Conservation (phyloP, 495 filamentous ascomycete species). For the Tuber umbilicatum region DNA sequence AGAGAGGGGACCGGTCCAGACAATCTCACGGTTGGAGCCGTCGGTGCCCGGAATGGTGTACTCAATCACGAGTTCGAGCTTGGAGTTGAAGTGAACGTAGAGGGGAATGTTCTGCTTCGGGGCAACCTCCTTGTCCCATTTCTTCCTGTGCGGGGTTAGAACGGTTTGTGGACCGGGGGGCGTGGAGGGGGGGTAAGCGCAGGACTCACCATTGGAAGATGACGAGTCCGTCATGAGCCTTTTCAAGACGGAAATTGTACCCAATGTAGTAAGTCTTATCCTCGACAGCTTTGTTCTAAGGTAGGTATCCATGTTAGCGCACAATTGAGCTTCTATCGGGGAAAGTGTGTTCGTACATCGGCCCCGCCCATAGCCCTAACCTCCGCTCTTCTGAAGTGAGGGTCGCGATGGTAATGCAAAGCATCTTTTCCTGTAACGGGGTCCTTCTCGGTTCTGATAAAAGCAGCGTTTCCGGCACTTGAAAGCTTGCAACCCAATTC, state of each 20-base stretch:
- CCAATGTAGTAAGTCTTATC: constrained; percentile 43
- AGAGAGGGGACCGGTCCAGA: constrained; percentile 36
- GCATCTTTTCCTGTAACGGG: constrained; percentile 22
- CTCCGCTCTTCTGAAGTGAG: constrained; percentile 41
- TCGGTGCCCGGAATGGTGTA: constrained; percentile 38
- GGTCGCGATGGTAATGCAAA: constrained; percentile 41
- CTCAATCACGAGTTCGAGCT: constrained; percentile 28
- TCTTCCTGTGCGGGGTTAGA: constrained; percentile 17
- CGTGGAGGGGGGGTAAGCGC: neutral
- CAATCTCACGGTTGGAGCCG: constrained; percentile 22
- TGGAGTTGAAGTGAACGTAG: constrained; percentile 34
- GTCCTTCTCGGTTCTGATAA: constrained; percentile 39
- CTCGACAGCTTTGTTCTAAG: constrained; percentile 18
- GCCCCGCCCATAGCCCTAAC: constrained; percentile 35
- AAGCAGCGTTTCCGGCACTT: constrained; percentile 31
- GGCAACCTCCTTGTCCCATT: constrained; percentile 18
- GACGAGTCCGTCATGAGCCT: constrained; percentile 31
- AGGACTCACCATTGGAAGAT: constrained; percentile 42
- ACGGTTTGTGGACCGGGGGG: neutral
- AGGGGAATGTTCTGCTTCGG: constrained; percentile 42
- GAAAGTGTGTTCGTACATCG: neutral
- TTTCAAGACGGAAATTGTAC: constrained; percentile 38
- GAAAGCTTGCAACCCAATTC: constrained; percentile 29
- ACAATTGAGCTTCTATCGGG: neutral
- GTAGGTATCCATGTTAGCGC: neutral